Base-by-base conservation (phyloP, 2,329 filamentous ascomycete species). In the Pseudogymnoascus sp. region DNA sequence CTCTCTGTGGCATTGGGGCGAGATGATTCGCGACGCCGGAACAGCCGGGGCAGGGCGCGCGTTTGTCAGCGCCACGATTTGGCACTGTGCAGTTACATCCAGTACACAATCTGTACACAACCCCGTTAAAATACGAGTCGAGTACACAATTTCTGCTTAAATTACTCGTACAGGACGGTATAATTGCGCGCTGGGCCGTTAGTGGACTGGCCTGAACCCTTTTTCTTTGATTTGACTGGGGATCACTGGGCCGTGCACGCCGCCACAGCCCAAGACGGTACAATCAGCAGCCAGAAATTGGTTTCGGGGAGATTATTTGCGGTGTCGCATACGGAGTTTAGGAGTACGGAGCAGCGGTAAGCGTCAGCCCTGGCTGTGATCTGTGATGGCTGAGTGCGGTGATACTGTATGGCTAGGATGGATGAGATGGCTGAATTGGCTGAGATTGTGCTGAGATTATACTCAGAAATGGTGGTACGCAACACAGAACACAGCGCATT, bases 51-150 rank as follows among this genome's bases (percentile, higher is more conserved):
- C 38, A 56, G 29, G 50, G 50, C 50, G 50, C 50, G 50, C 50
- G 50, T 56, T 56, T 56, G 50, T 56, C 50, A 56, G 50, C 50
- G 50, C 50, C 50, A 56, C n/a, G 11, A 56, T 56, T 56, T 33
- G 50, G 26, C 50, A 56, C 42, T 26, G 9, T 26, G n/a, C 37
- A 1, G 23, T 26, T 26, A 31, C 15, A 38, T 38, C 7, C 37
- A 40, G 38, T 6, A 19, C 38, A n/a, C n/a, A n/a, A n/a, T 40
- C 17, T 17, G 17, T n/a, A 11, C 42, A 23, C 15, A 46, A 46
- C n/a, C 50, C 50, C 29, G 29, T 56, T 33, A 37, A 15, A 13
- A 56, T 56, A 56, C 50, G 50, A 33, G 50, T 21, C 50, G 29
- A 33, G 29, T 33, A 21, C 50, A 33, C 31, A 33, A 33, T 33